Conservation (phyloP, 1,284 basidiomycete species). For the Apiotrichum laibachii region DNA sequence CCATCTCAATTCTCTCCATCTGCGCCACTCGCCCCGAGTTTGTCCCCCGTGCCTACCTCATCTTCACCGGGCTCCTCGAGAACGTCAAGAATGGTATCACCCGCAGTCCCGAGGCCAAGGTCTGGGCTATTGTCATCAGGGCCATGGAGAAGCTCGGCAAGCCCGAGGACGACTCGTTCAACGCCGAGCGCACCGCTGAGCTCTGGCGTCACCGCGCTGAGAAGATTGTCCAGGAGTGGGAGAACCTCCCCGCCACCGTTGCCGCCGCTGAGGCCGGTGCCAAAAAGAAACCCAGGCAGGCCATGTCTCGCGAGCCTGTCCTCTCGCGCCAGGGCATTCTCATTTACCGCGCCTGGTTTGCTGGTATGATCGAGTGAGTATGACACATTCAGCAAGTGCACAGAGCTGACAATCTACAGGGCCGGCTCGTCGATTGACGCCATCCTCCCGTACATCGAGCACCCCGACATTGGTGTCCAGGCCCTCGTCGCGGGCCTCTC, state of each 20-base stretch:
- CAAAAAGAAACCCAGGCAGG: neutral
- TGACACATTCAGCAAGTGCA: neutral
- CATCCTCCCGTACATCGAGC: constrained; percentile 35
- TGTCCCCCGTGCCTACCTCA: constrained; percentile 45
- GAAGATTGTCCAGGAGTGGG: constrained; percentile 30
- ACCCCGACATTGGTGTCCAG: constrained; percentile 19
- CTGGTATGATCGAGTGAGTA: constrained; percentile 40
- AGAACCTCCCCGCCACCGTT: constrained; percentile 18
- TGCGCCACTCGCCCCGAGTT: constrained; percentile 45
- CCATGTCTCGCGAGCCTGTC: constrained; percentile 9
- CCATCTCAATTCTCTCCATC: constrained; percentile 46
- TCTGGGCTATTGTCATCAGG: constrained; percentile 45
- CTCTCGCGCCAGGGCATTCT: constrained; percentile 38
- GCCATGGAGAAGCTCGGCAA: constrained; percentile 33
- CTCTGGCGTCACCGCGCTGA: constrained; percentile 16
- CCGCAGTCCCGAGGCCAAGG: constrained; percentile 36
- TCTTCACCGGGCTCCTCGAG: constrained; percentile 42
- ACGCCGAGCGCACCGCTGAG: constrained; percentile 2
- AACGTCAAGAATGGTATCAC: constrained; percentile 26
- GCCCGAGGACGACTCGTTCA: neutral
- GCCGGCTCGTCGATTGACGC: constrained; percentile 27
- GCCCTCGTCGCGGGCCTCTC: constrained; percentile 28
- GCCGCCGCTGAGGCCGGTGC: no score
- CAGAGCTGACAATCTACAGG: constrained; percentile 21
- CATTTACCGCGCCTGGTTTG: constrained; percentile 48